Percentiles rank a stretch among this genome's conserved stretches.
These are phyloP conservation scores for Saturnispora quitensis DNA, from an alignment of 805 yeast species.

Conservation along the genomic window DNA sequence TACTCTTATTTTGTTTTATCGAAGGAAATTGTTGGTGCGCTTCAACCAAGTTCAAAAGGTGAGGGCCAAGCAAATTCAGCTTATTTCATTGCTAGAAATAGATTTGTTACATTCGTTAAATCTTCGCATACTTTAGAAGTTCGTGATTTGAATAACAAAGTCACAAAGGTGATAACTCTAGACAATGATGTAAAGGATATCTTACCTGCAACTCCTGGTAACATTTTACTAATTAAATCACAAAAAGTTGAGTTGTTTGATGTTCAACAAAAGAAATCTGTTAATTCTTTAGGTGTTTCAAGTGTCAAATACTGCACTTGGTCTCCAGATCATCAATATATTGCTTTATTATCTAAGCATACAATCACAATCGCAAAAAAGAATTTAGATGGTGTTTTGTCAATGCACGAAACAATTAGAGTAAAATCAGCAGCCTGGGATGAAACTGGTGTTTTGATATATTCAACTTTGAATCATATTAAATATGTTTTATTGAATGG, in stretches of 20 bases:
- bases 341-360: constrained; percentile 87
- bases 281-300: constrained; percentile 58
- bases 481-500: constrained; percentile 91
- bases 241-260: constrained; percentile 75
- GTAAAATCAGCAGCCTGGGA: constrained; percentile 98
- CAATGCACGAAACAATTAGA: constrained; percentile 93
- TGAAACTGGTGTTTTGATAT: constrained; percentile 81
- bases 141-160: constrained; percentile 70
- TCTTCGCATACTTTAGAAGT: constrained; percentile 62
- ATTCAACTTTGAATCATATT: constrained; percentile 92
- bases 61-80: constrained; percentile 83
- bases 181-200: constrained; percentile 63
- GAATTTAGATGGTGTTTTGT: constrained; percentile 65
- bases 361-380: constrained; percentile 81
- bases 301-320: constrained; percentile 83
- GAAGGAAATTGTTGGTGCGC: constrained; percentile 84
- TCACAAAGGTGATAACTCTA: constrained; percentile 71
- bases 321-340: constrained; percentile 80
- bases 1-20: constrained; percentile 76
- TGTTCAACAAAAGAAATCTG: constrained; percentile 80
- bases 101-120: constrained; percentile 76
- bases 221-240: constrained; percentile 64
- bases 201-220: constrained; percentile 73
- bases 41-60: constrained; percentile 75
- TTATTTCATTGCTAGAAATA: constrained; percentile 85